These are phyloP conservation scores for Fraxinus excelsior DNA, from an alignment of 257 asterid genomes.

Conservation along the genomic window DNA sequence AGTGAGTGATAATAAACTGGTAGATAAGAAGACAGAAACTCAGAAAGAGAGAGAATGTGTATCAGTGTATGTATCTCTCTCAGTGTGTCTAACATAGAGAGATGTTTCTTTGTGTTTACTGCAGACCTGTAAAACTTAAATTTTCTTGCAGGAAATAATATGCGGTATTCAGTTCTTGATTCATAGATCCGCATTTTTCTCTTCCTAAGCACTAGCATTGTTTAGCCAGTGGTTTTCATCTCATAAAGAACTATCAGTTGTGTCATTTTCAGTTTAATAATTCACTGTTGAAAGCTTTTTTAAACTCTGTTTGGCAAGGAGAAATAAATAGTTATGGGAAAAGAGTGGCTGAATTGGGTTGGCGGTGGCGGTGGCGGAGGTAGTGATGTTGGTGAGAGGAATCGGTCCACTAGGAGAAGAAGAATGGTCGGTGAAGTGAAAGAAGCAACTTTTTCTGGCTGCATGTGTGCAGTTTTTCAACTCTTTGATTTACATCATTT, in stretches of 20 bases:
- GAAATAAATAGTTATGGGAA: slow-evolving; percentile 51
- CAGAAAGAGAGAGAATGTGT: neutral
- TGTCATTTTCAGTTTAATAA: slow-evolving; percentile 43
- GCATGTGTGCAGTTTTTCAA: slow-evolving; percentile 84
- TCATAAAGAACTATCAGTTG: slow-evolving; percentile 9
- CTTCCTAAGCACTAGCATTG: slow-evolving; percentile 13
- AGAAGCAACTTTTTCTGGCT: slow-evolving; percentile 48
- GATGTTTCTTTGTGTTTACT: neutral
- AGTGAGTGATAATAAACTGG: slow-evolving; percentile 59
- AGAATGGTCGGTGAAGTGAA: slow-evolving; percentile 20
- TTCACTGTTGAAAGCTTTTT: neutral
- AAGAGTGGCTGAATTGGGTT: slow-evolving; percentile 77
- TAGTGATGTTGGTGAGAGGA: slow-evolving; percentile 1
- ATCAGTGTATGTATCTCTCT: too few relatives aligned
- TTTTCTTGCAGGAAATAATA: neutral
- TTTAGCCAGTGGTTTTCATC: slow-evolving; percentile 15
- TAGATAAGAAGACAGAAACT: slow-evolving; percentile 25
- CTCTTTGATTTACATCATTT: slow-evolving; percentile 66
- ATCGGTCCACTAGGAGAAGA: slow-evolving; percentile 38
- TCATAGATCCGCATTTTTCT: slow-evolving; percentile 35
- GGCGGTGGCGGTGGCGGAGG: neutral
- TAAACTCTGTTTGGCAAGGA: neutral
- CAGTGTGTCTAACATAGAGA: too few relatives aligned
- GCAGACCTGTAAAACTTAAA: neutral
- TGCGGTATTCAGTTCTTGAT: slow-evolving; percentile 4